Evolutionary conservation across 129 eudicot species (phyloP).

Genomic region (Sambucus nigra): DNA sequence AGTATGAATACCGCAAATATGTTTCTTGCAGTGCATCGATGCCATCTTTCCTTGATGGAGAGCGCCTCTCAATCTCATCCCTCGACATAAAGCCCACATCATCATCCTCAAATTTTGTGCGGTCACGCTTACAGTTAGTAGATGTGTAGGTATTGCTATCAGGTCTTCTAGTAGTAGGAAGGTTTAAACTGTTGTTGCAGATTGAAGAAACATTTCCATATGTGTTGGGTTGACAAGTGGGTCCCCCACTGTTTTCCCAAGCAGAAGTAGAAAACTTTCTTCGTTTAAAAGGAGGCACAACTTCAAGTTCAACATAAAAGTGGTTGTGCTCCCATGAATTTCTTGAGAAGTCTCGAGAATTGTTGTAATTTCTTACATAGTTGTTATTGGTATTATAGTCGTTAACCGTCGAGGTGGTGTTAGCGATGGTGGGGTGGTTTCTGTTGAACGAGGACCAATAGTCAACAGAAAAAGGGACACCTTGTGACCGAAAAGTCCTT

Average conservation of each 20-base stretch:
- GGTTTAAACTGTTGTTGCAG: constrained; percentile 15
- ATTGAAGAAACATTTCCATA: constrained; percentile 20
- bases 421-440: constrained; percentile 28
- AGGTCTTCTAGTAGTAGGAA: constrained; percentile 19
- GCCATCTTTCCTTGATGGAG: constrained; percentile 98
- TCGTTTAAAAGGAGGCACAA: constrained; percentile 41
- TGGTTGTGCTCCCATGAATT: constrained; percentile 22
- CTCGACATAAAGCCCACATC: constrained; percentile 64
- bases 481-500: constrained; percentile 40
- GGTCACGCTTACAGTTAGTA: constrained; percentile 58
- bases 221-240: constrained; percentile 21
- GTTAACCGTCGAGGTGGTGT: constrained; percentile 15
- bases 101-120: constrained; percentile 53
- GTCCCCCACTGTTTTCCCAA: constrained; percentile 43
- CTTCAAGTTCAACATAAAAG: constrained; percentile 27
- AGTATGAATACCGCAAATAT: constrained; percentile 75
- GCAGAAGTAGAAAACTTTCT: constrained; percentile 54
- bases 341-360: constrained; percentile 21
- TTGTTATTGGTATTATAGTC: constrained; percentile 14
- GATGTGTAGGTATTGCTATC: constrained; percentile 26
- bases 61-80: constrained; percentile 82
- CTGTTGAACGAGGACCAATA: constrained; percentile 32
- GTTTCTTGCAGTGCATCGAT: constrained; percentile 80
- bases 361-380: constrained; percentile 27
- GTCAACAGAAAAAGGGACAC: constrained; percentile 35